Base-by-base conservation (phyloP, 805 yeast genomes). In the Sungouiella thailandica region DNA sequence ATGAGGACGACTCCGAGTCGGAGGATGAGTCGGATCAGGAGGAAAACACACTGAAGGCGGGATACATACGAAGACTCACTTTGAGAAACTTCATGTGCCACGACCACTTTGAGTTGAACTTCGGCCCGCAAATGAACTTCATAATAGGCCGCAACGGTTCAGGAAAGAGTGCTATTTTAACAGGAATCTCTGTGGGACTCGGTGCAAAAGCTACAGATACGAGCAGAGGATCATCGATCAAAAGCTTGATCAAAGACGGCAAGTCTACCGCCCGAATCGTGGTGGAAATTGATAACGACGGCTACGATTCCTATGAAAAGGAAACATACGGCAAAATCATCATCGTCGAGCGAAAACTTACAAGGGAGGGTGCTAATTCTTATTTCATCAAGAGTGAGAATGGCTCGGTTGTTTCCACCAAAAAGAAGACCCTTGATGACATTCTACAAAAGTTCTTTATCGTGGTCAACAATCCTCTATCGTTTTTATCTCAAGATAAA, bases 191-290 rank as follows among this genome's bases (percentile, higher is more conserved):
- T 6, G 80, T 87, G 4, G 90, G 95, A 2, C 58, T 90, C 2
- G 97, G 97, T 14, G 93, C 94, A 1, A 82, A 80, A 47, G 96
- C 97, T 1, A 68, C 79, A 14, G 86, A 79, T 31, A 90, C 98
- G 0, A 84, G 82, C 50, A 74, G 99, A 55, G 97, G 95, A 5
- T 64, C 76, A 11, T 73, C 80, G 7, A 62, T 86, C 30, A 78
- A 76, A 43, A 77, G 74, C 30, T 62, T 90, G 35, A 83, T 93
- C 34, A 78, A 78, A 53, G 86, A 84, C 47, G 96, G 96, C 4
- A 72, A 75, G 36, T 61, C 71, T 28, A 70, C 75, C n/a, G 79
- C 96, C 0, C 69, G 77, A 36, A 77, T 89, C 11, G 65, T 72
- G 0, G 76, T 93, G 14, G 73, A 70, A 2, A 59, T 93, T 27